Conservation (phyloP, 2,329 filamentous ascomycete genomes). For the Penicillium sp. region DNA sequence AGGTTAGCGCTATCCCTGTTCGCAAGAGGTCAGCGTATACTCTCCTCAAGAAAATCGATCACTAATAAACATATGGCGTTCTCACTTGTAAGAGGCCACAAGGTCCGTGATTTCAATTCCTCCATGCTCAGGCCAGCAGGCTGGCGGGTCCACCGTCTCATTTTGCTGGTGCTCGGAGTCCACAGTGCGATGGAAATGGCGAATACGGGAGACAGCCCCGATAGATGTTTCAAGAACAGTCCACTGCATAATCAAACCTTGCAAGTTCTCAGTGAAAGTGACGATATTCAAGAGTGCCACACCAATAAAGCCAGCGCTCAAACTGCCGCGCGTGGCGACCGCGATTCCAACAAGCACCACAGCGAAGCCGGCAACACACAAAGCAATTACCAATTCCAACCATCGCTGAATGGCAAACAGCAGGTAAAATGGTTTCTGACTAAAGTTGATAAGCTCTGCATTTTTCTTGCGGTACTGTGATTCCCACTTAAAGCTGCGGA, state of each 20-base stretch:
- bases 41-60: not conserved
- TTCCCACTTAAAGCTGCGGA: conserved; percentile 49
- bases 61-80: not conserved
- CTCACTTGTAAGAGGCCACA: conserved; percentile 1
- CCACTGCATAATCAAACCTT: not conserved
- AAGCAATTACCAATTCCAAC: conserved; percentile 37
- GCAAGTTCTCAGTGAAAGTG: conserved; percentile 32
- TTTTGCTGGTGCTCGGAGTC: conserved; percentile 3
- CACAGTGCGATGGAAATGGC: conserved; percentile 10
- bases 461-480: conserved; percentile 34
- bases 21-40: not conserved
- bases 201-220: conserved; percentile 34
- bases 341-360: conserved; percentile 39
- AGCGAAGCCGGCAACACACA: conserved; percentile 39
- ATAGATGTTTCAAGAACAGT: conserved; percentile 46
- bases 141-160: not conserved
- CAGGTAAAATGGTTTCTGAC: conserved; percentile 43
- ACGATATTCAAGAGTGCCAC: conserved; percentile 44
- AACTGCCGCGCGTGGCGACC: conserved; percentile 28
- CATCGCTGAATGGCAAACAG: conserved; percentile 42
- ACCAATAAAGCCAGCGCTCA: conserved; percentile 41
- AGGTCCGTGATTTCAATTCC: not conserved
- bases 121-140: not conserved
- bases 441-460: conserved; percentile 30
- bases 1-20: not conserved